These are phyloP conservation scores for Paxillus rubicundulus DNA, from an alignment of 768 basidiomycete genomes.

Conservation along the genomic window DNA sequence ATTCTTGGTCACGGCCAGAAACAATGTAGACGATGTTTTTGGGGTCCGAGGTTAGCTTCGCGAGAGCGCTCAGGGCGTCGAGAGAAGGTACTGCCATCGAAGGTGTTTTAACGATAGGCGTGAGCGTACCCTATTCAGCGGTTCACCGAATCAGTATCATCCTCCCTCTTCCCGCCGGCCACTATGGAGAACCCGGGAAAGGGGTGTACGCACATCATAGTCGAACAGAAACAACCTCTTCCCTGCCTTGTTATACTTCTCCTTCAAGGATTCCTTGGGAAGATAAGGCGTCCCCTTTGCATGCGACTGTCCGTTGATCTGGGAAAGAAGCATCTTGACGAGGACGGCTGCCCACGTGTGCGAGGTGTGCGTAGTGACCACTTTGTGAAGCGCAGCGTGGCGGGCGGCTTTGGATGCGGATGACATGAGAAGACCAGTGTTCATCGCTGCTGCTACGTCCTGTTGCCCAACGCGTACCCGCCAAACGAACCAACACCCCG, in stretches of 20 bases:
- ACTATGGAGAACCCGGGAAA: neutral
- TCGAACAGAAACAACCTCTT: conserved; percentile 93
- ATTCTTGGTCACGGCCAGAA: conserved; percentile 90
- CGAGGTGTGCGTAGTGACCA: conserved; percentile 91
- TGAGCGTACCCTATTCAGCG: conserved; percentile 75
- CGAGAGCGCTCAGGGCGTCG: conserved; percentile 70
- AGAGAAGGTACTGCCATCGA: conserved; percentile 81
- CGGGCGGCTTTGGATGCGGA: conserved; percentile 68
- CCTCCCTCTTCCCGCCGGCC: neutral
- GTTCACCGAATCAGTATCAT: conserved; percentile 1
- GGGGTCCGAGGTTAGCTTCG: conserved; percentile 72
- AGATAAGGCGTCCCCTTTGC: conserved; percentile 86
- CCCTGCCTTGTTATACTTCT: conserved; percentile 62
- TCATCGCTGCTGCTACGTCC: conserved; percentile 89
- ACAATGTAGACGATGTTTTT: conserved; percentile 95
- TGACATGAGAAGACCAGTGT: conserved; percentile 83
- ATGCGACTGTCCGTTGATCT: conserved; percentile 73
- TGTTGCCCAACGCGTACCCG: conserved; percentile 26
- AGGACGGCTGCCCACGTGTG: conserved; percentile 92
- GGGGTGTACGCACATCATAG: conserved; percentile 71
- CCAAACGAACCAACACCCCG: neutral
- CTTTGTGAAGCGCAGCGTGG: conserved; percentile 74
- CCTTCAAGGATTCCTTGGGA: conserved; percentile 55
- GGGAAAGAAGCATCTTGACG: conserved; percentile 82
- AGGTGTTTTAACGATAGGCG: conserved; percentile 94